Conservation (phyloP, 2,329 filamentous ascomycete genomes). For the Exophiala spinifera region DNA sequence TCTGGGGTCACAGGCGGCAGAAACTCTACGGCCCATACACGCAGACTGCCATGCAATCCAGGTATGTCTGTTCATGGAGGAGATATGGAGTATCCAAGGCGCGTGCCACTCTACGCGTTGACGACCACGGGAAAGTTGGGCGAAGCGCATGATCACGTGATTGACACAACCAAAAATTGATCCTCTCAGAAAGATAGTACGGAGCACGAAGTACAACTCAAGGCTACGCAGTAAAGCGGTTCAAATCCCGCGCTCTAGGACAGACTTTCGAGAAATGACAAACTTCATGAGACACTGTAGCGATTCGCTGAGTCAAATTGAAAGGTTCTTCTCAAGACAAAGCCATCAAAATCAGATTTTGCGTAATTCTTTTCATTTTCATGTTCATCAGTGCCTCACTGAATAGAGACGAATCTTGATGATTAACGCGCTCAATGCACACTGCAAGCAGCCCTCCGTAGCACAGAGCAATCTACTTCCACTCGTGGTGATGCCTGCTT, state of each 20-base stretch:
- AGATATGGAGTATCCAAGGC: not conserved
- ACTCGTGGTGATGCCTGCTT: not conserved
- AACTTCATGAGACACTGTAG: too few relatives aligned
- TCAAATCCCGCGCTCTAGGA: too few relatives aligned
- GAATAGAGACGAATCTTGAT: not conserved
- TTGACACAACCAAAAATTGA: not conserved
- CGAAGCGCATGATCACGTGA: not conserved
- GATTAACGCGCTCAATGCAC: not conserved
- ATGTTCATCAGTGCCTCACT: not conserved
- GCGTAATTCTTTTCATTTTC: conserved; percentile 2
- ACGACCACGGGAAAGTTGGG: not conserved
- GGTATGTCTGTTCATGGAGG: too few relatives aligned
- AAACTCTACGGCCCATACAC: too few relatives aligned
- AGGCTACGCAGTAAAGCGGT: too few relatives aligned
- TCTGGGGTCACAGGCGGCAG: too few relatives aligned
- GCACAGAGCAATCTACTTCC: not conserved
- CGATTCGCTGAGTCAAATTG: not conserved
- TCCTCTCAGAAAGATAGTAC: not conserved
- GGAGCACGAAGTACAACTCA: not conserved
- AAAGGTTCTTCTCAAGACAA: not conserved
- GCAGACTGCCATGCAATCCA: too few relatives aligned
- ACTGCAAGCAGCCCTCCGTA: not conserved
- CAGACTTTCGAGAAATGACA: too few relatives aligned
- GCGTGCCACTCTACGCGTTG: not conserved
- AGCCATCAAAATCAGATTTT: not conserved